Evolutionary conservation across 2,329 filamentous ascomycete species (phyloP), one percentile per base, ranked within the genome.

Genomic region (Septoria linicola): DNA sequence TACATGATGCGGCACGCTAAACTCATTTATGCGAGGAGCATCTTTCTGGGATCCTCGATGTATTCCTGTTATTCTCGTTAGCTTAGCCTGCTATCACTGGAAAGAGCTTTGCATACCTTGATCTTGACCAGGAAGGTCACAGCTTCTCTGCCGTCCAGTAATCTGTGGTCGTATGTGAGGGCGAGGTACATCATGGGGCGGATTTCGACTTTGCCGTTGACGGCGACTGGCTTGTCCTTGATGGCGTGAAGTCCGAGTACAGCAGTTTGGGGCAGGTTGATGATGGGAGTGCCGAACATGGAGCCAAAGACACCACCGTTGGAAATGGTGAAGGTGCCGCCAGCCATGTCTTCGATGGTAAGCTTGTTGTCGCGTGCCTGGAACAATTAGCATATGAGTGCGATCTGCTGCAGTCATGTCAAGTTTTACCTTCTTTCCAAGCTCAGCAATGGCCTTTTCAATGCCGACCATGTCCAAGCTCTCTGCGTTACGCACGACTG

Each of bases 101-200:
- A 8, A 5, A 17, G 27, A 40, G 14, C 3, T 4, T 10, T 47
- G 42, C 39, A 42, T 57, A 45, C 89, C 83, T 97, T 97, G 66
- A 99, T 72, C 82, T 95, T 96, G 55, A 97, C 87, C 62, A 97
- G 78, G 80, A 97, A 97, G 57, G 92, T 93, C 34, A 96, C 90
- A 40, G 92, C 93, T 76, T 97, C 92, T 69, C 92, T 84, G 43
- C 93, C 93, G 71, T 97, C 93, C 19, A 99, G 79, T 42, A 99
- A 82, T 68, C 93, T 88, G 76, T 99, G 93, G 71, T 99, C 93
- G 69, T 99, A 99, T 11, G 93, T 99, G 54, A 99, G 80, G 35
- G 93, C 93, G 59, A 99, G 82, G 73, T 96, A 97, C 93, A 99
- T 99, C 90, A 99, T 97, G 74, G 93, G 93, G 61, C 93, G 83